phyloP scores from a whole-genome alignment of 1,139 yeast genomes.

The Candida sp. region DNA sequence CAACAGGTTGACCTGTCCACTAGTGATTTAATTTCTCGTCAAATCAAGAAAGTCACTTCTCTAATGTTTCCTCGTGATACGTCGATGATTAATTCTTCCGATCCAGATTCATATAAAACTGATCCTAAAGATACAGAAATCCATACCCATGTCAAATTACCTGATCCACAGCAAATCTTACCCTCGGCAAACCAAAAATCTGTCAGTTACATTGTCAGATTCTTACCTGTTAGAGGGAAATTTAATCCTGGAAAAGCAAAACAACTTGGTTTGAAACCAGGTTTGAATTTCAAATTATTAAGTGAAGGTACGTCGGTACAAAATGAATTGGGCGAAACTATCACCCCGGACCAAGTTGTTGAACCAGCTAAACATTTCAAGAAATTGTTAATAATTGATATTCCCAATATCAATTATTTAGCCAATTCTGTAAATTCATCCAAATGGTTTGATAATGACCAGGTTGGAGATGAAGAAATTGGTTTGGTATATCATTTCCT shows the following conservation, averaged over 20 bases:
- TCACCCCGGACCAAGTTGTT: slow-evolving; percentile 71
- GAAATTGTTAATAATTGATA: slow-evolving; percentile 67
- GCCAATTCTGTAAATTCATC: slow-evolving; percentile 32
- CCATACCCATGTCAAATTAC: slow-evolving; percentile 40
- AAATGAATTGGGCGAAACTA: slow-evolving; percentile 54
- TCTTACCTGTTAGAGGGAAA: slow-evolving; percentile 73
- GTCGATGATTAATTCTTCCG: slow-evolving; percentile 28
- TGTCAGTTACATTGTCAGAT: slow-evolving; percentile 58
- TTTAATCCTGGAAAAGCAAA: slow-evolving; percentile 67
- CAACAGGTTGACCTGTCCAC: neutral
- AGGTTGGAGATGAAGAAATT: slow-evolving; percentile 32
- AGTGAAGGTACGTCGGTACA: slow-evolving; percentile 59
- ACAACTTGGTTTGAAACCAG: slow-evolving; percentile 67
- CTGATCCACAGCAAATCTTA: slow-evolving; percentile 7
- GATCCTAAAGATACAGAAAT: slow-evolving; percentile 40
- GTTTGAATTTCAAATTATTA: slow-evolving; percentile 54
- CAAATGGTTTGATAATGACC: slow-evolving; percentile 24
- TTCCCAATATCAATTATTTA: slow-evolving; percentile 60
- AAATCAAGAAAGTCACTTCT: slow-evolving; percentile 31
- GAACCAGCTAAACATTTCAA: slow-evolving; percentile 58
- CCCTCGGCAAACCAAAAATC: slow-evolving; percentile 26
- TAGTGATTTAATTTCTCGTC: slow-evolving; percentile 9
- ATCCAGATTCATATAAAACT: slow-evolving; percentile 36
- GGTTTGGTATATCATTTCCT: slow-evolving; percentile 72
- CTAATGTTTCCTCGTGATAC: slow-evolving; percentile 52